A percentile compares a stretch with the other conserved stretches of the same genome.
Conservation (phyloP, 805 yeast species). For the Suhomyces faveliae region DNA sequence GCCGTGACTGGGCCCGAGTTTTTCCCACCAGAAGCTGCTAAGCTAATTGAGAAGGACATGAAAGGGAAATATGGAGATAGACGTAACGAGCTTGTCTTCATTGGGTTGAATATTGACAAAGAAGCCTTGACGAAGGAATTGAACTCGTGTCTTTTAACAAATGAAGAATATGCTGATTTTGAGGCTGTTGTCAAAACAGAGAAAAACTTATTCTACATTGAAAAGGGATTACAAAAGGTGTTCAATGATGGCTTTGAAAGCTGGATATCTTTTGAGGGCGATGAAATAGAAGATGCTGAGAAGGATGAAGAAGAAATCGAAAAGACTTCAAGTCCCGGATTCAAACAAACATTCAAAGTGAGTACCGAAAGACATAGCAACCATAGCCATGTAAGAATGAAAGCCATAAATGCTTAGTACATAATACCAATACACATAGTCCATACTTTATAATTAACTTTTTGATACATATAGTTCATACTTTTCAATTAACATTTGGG, state of each 20-base stretch:
- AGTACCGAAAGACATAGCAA: conserved; percentile 6
- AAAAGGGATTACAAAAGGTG: conserved; percentile 22
- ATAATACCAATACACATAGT: not conserved
- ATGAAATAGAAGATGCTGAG: not conserved
- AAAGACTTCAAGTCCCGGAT: not conserved
- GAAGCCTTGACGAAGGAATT: conserved; percentile 25
- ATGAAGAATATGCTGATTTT: conserved; percentile 32
- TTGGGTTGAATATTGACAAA: conserved; percentile 38
- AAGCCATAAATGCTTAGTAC: conserved; percentile 4
- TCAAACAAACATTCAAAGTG: not conserved
- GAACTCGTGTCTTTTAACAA: conserved; percentile 40
- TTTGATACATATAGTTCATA: not conserved
- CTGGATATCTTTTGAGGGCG: conserved; percentile 30
- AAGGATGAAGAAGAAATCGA: conserved; percentile 1
- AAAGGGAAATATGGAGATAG: conserved; percentile 43
- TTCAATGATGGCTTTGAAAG: conserved; percentile 46
- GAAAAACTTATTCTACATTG: conserved; percentile 28
- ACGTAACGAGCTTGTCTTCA: conserved; percentile 46
- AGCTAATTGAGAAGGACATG: conserved; percentile 34
- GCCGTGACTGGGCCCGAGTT: conserved; percentile 30
- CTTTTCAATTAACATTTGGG: not conserved
- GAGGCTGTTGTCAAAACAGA: conserved; percentile 25
- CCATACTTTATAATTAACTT: not conserved
- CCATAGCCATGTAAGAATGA: conserved; percentile 8
- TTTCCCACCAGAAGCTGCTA: conserved; percentile 31